Percentiles rank a stretch among this genome's conserved stretches.
phyloP scores from a whole-genome alignment of 331 rosid species.

The Pyracantha coccinea region DNA sequence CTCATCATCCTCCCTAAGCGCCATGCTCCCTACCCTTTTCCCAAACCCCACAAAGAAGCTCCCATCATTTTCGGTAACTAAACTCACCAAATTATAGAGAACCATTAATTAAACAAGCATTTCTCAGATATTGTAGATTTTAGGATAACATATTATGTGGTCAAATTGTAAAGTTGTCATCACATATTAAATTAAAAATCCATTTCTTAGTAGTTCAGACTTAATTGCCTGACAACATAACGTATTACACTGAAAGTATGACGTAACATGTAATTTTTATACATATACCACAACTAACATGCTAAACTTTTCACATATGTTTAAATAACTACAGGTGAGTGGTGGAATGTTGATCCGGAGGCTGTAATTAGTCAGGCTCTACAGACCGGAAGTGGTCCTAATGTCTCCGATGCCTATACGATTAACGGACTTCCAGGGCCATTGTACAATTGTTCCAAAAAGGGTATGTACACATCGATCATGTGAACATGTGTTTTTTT shows the following conservation, averaged over 20 bases:
- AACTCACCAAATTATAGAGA: neutral
- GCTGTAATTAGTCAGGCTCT: conserved; percentile 32
- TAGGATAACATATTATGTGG: too few species aligned
- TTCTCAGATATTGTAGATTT: neutral
- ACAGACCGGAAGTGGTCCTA: conserved; percentile 33
- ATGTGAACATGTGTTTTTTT: neutral
- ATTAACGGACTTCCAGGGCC: conserved; percentile 34
- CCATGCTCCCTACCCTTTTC: conserved; percentile 25
- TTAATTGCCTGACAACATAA: neutral
- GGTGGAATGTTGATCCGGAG: conserved; percentile 46
- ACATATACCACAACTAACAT: neutral
- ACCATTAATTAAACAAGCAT: neutral
- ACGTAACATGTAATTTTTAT: neutral
- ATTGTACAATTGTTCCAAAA: conserved; percentile 29
- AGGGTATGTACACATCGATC: conserved; percentile 3
- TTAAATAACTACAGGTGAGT: conserved; percentile 16
- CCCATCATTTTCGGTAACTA: conserved; percentile 33
- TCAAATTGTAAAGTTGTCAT: neutral
- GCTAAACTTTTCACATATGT: too few species aligned
- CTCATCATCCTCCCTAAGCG: conserved; percentile 26
- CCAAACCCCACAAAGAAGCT: conserved; percentile 30
- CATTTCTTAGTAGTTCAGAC: neutral
- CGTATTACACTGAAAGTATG: neutral
- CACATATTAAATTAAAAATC: neutral
- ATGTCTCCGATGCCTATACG: conserved; percentile 40